phyloP scores from a whole-genome alignment of 345 rosid genomes.

The Arabis hirsuta region DNA sequence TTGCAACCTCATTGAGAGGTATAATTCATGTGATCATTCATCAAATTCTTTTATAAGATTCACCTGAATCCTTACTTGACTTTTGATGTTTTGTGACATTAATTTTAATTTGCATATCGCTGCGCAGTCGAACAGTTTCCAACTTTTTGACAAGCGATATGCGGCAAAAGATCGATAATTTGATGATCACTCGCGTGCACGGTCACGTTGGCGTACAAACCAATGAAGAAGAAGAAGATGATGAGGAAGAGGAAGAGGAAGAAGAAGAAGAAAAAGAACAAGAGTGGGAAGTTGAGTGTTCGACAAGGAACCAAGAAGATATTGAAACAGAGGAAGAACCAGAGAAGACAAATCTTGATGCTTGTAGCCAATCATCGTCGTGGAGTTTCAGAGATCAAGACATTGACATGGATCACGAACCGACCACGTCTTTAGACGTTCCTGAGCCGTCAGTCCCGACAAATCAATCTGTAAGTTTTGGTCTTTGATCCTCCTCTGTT shows the following conservation, averaged over 20 bases:
- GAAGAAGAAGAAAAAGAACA: constrained; percentile 30
- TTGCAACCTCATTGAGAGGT: constrained; percentile 79
- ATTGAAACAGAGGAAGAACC: constrained; percentile 42
- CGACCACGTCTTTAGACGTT: constrained; percentile 35
- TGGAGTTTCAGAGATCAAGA: constrained; percentile 65
- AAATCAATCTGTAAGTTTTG: constrained; percentile 55
- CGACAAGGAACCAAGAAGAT: constrained; percentile 39
- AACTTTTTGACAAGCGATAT: constrained; percentile 68
- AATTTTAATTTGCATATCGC: background rate
- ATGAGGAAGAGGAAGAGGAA: constrained; percentile 20
- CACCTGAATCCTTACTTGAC: background rate
- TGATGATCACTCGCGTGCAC: constrained; percentile 59
- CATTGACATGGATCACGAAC: constrained; percentile 47
- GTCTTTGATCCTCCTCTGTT: background rate
- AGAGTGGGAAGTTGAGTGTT: constrained; percentile 31
- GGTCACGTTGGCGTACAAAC: constrained; percentile 47
- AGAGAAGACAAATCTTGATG: constrained; percentile 45
- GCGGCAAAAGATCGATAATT: constrained; percentile 66
- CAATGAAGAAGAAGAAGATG: constrained; percentile 26
- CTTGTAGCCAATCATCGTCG: constrained; percentile 54
- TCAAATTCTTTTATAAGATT: background rate
- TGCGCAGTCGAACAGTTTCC: constrained; percentile 76
- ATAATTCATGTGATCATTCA: constrained; percentile 5
- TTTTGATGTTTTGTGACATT: constrained; percentile 1
- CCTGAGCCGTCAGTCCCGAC: constrained; percentile 39